These are phyloP conservation scores for Pseudogymnoascus sp. DNA, from an alignment of 2,329 filamentous ascomycete species.

Conservation along the genomic window DNA sequence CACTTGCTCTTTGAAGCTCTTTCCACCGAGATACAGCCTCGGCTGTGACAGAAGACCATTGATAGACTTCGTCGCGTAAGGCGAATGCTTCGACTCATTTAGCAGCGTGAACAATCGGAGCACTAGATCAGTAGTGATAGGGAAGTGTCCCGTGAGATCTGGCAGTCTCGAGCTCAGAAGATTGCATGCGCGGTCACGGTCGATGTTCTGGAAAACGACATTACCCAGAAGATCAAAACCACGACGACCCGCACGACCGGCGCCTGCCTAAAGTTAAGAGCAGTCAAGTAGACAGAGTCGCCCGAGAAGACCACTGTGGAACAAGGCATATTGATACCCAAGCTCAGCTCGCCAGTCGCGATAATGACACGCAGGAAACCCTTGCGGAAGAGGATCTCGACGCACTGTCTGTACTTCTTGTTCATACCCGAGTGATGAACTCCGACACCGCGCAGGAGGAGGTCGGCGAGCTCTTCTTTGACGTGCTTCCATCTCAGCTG, in stretches of 20 bases:
- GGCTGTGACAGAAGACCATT: slow-evolving; percentile 64
- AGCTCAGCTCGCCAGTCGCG: slow-evolving; percentile 67
- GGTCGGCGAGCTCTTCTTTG: slow-evolving; percentile 48
- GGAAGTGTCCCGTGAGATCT: slow-evolving; percentile 71
- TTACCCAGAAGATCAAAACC: slow-evolving; percentile 78
- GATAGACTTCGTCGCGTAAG: slow-evolving; percentile 56
- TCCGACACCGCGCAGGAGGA: slow-evolving; percentile 62
- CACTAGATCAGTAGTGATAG: slow-evolving; percentile 66
- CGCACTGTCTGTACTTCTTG: slow-evolving; percentile 64
- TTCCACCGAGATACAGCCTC: slow-evolving; percentile 63
- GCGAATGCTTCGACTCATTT: slow-evolving; percentile 56
- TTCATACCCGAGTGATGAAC: slow-evolving; percentile 80
- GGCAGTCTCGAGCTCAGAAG: slow-evolving; percentile 68
- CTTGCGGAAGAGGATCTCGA: slow-evolving; percentile 69
- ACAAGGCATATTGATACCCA: slow-evolving; percentile 81
- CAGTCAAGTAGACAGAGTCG: slow-evolving; percentile 66
- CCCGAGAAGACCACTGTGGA: slow-evolving; percentile 73
- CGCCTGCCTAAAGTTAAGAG: slow-evolving; percentile 72
- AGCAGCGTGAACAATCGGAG: slow-evolving; percentile 62
- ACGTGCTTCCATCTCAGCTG: slow-evolving; percentile 47
- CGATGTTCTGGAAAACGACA: slow-evolving; percentile 67
- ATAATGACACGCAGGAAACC: slow-evolving; percentile 65
- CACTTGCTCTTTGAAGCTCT: slow-evolving; percentile 60
- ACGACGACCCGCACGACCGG: slow-evolving; percentile 71
- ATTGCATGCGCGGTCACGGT: slow-evolving; percentile 53